Evolutionary conservation across 164 flowering plant genomes (phyloP), one percentile per base, ranked within the genome.

Genomic region (Aristolochia californica): DNA sequence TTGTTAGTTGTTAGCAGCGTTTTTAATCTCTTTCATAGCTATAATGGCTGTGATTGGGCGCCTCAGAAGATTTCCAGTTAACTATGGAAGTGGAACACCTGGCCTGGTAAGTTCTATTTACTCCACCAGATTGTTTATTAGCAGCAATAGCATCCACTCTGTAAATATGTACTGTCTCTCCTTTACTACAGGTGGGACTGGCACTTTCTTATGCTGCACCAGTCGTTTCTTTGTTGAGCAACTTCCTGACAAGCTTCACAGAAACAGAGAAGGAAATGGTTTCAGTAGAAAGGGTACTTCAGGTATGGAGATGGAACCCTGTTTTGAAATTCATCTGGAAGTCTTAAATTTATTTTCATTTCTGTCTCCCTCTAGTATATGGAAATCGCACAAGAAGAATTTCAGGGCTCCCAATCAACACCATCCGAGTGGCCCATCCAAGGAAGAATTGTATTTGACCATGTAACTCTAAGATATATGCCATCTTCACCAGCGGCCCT

Each of bases 251-350:
- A 54, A 89, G 99, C 70, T 89, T 87, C 66, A 84, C 97, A 27
- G 99, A 93, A 71, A 89, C 97, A 14, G 99, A 93, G 67, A 93
- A 93, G 75, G 99, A 93, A 76, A 87, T 93, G 97, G 96, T 93
- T 73, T 77, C 97, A 45, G 71, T 93, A 62, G 99, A 93, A 70
- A 80, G 97, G 71, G 84, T 78, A 51, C 82, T 87, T 61, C 84
- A 89, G 88, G 98, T 83, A 74, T 16, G 30, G 50, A 40, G 18
- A 50, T 16, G 15, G 49, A 14, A 17, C 57, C 55, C 24, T 45
- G 15, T 38, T 18, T 40, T 55, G 34, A 7, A 15, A 57, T 38
- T 48, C 30, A 45, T 61, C n/a, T 56, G 11, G 26, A 21, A 30
- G 51, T 60, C 56, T 51, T 55, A 52, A 44, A 58, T 58, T 43